Evolutionary conservation across 2,329 filamentous ascomycete species (phyloP), one percentile per base, ranked within the genome.

Genomic region (Clathrospora elynae): DNA sequence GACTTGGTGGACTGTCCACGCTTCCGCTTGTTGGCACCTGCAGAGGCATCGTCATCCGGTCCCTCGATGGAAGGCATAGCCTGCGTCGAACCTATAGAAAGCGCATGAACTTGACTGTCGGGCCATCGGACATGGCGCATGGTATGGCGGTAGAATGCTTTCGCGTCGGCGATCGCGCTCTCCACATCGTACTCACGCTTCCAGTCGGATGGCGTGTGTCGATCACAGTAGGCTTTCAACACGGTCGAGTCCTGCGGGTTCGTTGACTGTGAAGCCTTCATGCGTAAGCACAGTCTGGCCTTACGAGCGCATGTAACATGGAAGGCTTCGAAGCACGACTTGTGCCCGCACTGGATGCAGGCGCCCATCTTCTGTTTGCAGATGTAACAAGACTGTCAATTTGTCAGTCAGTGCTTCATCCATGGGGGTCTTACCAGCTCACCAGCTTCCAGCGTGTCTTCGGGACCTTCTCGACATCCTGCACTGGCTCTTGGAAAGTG

Each of bases 301-400:
- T 88, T 84, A 41, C 93, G 83, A 16, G 93, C 93, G 68, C 93
- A 99, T 4, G 93, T 97, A 40, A 96, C 90, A 71, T 99, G 93
- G 68, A 99, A 99, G 6, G 93, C 93, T 63, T 92, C 86, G 65
- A 95, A 99, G 71, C 93, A 99, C 49, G 87, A 89, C 72, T 96
- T 97, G 75, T 97, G 96, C 48, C 91, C 90, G 71, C 93, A 99
- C 70, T 99, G 93, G 48, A 99, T 96, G 70, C 92, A 97, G 26
- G 93, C 92, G 14, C 93, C 93, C 93, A 99, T 99, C 60, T 86
- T 87, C 72, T 99, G 93, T 55, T 90, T 87, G 73, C 93, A 99
- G 43, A 99, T 95, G 70, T 99, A 99, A 73, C 93, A 99, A 26
- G 82, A 85, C 64, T 77, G 45, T 14, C 10, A 1, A 1, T 22